Evolutionary conservation across 2,329 filamentous ascomycete species (phyloP), one percentile per base, ranked within the genome.

Genomic region (Colletotrichum sp.): DNA sequence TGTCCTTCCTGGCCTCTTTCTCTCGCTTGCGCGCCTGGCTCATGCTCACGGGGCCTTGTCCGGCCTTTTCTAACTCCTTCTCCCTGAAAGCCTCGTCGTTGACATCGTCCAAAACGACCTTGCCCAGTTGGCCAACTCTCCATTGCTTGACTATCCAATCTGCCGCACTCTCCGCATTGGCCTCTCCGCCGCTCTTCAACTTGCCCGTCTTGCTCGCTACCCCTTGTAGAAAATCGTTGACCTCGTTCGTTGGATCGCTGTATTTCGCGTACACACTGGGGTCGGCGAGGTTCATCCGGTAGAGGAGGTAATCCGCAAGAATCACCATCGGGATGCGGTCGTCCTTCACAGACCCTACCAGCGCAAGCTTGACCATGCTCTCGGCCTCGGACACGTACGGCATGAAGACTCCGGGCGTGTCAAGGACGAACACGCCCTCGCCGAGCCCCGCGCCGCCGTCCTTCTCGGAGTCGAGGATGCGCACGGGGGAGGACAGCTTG

Each of bases 401-500:
- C 75, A 98, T 92, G 84, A 99, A 99, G 10, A 99, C 96, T 64
- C 97, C 97, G 0, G 97, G 97, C 0, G 96, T 98, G 85, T 99
- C 97, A 64, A 98, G 87, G 58, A 99, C 86, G 83, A 97, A 98
- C 7, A 98, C 93, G 58, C 93, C 93, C 60, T 90, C 88, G 28
- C 88, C 88, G 26, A 88, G 80, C 6, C 74, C 71, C 65, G 57
- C 10, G 15, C 58, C 74, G 57, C 57, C 74, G 18, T 57, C 55
- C 6, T 34, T 60, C 34, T 75, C 75, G 24, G 82, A 85, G 32
- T 83, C 80, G 71, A 91, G 81, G 78, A 99, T 94, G 81, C 97
- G 96, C 32, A 99, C 96, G 0, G 94, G 92, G 6, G 92, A 94
- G 21, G 92, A 92, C 55, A 99, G 91, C 83, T 96, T 98, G 76